Conservation (phyloP, 371 early-diverging fungal species). For the Actinomucor elegans region DNA sequence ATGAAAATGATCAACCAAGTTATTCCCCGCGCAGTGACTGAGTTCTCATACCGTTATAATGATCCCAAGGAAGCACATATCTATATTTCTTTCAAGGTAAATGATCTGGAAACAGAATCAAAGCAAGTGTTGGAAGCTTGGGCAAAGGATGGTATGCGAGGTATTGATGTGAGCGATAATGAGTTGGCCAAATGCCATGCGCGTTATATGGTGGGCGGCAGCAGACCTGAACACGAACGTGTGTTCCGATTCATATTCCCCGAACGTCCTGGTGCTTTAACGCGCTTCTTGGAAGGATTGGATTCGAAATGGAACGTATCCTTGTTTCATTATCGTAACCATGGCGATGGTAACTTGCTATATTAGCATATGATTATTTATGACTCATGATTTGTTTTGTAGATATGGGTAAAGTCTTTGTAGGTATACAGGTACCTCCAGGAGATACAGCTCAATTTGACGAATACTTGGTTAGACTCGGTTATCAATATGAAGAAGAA, state of each 20-base stretch:
- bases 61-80: constrained; percentile 79
- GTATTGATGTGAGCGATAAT: constrained; percentile 82
- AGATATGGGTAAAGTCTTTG: constrained; percentile 91
- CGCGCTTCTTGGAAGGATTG: constrained; percentile 79
- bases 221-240: constrained; percentile 75
- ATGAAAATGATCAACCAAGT: constrained; percentile 76
- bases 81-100: constrained; percentile 84
- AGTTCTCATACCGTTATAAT: constrained; percentile 91
- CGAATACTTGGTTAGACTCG: constrained; percentile 67
- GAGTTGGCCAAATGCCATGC: constrained; percentile 96
- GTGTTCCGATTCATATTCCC: constrained; percentile 94
- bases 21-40: constrained; percentile 84
- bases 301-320: constrained; percentile 85
- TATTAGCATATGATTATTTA: constrained; percentile 5
- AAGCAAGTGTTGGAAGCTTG: constrained; percentile 63
- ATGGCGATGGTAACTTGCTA: constrained; percentile 74
- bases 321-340: constrained; percentile 95
- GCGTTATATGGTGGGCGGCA: constrained; percentile 88
- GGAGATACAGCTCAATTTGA: constrained; percentile 61
- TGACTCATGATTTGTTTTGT: neutral
- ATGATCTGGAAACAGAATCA: constrained; percentile 63
- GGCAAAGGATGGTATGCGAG: constrained; percentile 61
- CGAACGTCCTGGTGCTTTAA: constrained; percentile 91
- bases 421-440: constrained; percentile 90
- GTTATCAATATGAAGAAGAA: constrained; percentile 87